Evolutionary conservation across 2,329 filamentous ascomycete species (phyloP), one percentile per base, ranked within the genome.

Genomic region (Hypomyces rosellus): DNA sequence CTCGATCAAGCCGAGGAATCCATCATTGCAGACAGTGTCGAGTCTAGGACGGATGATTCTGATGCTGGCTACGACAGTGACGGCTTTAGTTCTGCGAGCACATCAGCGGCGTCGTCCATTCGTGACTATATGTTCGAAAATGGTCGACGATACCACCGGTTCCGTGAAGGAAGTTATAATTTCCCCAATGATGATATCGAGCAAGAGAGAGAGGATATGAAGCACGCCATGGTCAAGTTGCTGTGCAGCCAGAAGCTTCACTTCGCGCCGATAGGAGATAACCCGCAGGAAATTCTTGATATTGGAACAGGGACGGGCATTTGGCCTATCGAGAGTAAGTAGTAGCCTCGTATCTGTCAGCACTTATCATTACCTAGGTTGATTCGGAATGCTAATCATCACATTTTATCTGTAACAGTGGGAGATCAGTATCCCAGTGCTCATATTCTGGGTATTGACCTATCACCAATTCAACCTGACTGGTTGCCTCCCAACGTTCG

Each of bases 101-200:
- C 69, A 11, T 70, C 69, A 9, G 59, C 69, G 9, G 61, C 63
- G 40, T 71, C 69, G 3, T 67, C 65, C 36, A 66, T 78, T 20
- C 65, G 73, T 40, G 72, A 81, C 53, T 82, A 78, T 55, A 67
- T 70, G 45, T 73, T 69, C 50, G 77, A 81, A 57, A 80, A 83
- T 58, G 80, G 80, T n/a, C 70, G 78, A 20, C 70, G 79, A 22
- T 83, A 82, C 52, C 79, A 81, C 57, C 70, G 70, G 39, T 80
- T 77, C 58, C 69, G 76, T 15, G 75, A 78, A 50, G 78, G 77
- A 5, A 59, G 63, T 11, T 83, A 83, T 57, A 75, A 75, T 49
- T 80, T 82, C 45, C 80, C 80, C 22, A 83, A 82, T 49, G 80
- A 83, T 53, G 79, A 81, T 45, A 65, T 73, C 5, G 80, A 83